Base-by-base conservation (phyloP, 108 stramenopile genomes). In the Cyclotella choctawhatcheeana region DNA sequence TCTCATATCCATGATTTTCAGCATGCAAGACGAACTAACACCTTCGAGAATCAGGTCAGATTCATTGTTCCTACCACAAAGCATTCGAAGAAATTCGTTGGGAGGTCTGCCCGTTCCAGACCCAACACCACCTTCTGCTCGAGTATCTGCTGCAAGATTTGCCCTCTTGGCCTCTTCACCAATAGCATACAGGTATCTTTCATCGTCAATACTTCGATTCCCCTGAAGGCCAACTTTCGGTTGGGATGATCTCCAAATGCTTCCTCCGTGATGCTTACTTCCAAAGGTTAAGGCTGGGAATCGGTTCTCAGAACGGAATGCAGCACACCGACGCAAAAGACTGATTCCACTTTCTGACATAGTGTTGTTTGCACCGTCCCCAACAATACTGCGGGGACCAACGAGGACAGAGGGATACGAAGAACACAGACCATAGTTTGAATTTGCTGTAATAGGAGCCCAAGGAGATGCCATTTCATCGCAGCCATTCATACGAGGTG, bases 201-300 rank as follows among this genome's bases (percentile, higher is more conserved):
- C 96, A 72, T 99, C 98, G 24, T 93, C 88, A 0, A 77, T 48
- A 67, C 82, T 92, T 6, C 96, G 92, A 82, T 95, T 94, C 22
- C 94, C 95, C 64, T 91, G 92, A 21, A 97, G 67, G 2, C 99
- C 99, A 18, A 97, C 96, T 69, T 96, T 96, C 0, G 99, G 99
- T 69, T 99, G 99, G 30, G 96, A 83, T 37, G 84, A 87, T 56
- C 99, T 71, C 97, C 97, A 98, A 35, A 99, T 88, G 48, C 88
- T 86, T 3, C 93, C 93, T 16, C 91, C 90, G 50, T 87, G 83
- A 2, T 32, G 26, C 33, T 82, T 74, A 63, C 71, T 76, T 10
- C 89, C 90, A 97, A 97, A 99, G 27, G 93, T 89, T 72, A 99
- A 68, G n/a, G 86, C 85, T 0, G 96, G 96, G 47, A 97, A 51